phyloP scores from a whole-genome alignment of 2,329 filamentous ascomycete species.

The Ceratocystis colombiana region DNA sequence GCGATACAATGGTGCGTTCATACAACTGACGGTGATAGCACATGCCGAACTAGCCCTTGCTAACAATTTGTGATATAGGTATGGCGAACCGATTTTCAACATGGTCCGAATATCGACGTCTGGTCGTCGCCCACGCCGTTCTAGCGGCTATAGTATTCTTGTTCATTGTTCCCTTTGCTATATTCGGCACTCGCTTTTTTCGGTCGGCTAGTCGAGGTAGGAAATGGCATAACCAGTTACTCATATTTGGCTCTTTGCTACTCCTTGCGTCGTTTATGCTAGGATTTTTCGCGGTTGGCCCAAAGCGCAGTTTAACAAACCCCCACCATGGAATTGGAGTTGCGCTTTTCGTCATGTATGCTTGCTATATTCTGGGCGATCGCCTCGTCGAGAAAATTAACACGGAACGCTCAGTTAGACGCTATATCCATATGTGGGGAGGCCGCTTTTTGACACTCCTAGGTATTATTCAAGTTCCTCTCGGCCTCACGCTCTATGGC shows the following conservation, averaged over 20 bases:
- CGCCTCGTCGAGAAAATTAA: constrained; percentile 48
- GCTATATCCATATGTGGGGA: constrained; percentile 76
- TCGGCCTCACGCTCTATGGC: constrained; percentile 85
- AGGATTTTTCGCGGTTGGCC: constrained; percentile 69
- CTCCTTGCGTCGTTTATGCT: constrained; percentile 62
- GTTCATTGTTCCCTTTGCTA: constrained; percentile 60
- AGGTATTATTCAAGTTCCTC: constrained; percentile 74
- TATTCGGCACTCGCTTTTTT: constrained; percentile 64
- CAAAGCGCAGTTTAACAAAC: constrained; percentile 60
- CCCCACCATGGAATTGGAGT: constrained; percentile 78
- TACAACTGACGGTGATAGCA: neutral
- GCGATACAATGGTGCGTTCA: constrained; percentile 63
- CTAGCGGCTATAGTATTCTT: constrained; percentile 65
- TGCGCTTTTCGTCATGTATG: constrained; percentile 62
- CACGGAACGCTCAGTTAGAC: constrained; percentile 41
- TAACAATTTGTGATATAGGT: constrained; percentile 39
- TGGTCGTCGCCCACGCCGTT: constrained; percentile 62
- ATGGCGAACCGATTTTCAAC: constrained; percentile 73
- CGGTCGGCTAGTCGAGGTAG: constrained; percentile 52
- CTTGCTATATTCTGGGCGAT: constrained; percentile 62
- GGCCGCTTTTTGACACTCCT: constrained; percentile 69
- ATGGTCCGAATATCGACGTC: constrained; percentile 56
- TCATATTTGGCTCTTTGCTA: constrained; percentile 57
- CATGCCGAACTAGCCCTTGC: no score
- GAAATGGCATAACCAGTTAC: constrained; percentile 62